Conservation (phyloP, 495 filamentous ascomycete genomes). For the Xylaria palmicola region DNA sequence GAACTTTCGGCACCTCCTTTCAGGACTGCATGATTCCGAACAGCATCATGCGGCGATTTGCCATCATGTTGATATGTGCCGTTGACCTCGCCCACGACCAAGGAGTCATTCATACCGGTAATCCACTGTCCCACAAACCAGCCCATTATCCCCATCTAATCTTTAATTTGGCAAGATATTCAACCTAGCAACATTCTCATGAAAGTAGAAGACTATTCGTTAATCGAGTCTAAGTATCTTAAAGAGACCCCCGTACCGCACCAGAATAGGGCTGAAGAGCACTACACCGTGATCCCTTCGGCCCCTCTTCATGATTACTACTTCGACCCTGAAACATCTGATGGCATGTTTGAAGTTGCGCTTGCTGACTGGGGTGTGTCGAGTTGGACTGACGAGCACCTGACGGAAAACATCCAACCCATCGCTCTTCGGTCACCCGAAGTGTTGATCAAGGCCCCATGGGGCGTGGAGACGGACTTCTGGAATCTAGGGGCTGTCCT, state of each 20-base stretch:
- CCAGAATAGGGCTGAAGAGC: neutral
- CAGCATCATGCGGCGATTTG: neutral
- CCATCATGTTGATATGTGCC: neutral
- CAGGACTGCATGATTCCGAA: neutral
- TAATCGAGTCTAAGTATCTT: neutral
- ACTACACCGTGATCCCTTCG: neutral
- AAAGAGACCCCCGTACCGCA: neutral
- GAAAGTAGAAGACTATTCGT: neutral
- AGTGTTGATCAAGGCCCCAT: conserved; percentile 31
- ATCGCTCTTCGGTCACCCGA: conserved; percentile 30
- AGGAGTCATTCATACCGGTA: neutral
- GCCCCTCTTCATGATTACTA: neutral
- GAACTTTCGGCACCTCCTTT: neutral
- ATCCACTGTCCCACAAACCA: neutral
- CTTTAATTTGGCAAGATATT: neutral
- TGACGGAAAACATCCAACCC: conserved; percentile 31
- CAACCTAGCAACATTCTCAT: neutral
- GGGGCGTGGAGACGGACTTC: conserved; percentile 24
- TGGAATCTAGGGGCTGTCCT: conserved; percentile 29
- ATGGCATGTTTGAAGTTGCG: neutral
- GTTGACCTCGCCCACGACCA: neutral
- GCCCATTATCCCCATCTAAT: no score
- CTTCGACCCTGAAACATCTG: neutral
- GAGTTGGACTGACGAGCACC: conserved; percentile 27
- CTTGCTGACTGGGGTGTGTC: conserved; percentile 34